Evolutionary conservation across 1,284 basidiomycete genomes (phyloP).

Genomic region (Abortiporus biennis): DNA sequence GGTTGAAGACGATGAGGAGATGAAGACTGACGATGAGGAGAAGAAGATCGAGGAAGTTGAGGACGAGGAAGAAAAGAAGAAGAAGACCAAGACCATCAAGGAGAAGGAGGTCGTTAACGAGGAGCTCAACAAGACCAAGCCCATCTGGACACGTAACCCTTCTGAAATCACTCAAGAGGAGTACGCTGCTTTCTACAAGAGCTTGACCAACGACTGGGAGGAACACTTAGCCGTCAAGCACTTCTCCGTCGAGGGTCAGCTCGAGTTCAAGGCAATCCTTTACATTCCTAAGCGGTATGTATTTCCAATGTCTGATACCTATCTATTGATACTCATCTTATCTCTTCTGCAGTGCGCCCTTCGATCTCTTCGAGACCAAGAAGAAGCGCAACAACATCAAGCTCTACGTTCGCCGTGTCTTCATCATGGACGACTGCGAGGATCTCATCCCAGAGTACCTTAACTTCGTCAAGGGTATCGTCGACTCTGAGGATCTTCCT

Average conservation of each 20-base stretch:
- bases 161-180: conserved; percentile 90
- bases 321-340: not conserved
- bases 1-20: conserved; percentile 85
- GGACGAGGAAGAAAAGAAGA: conserved; percentile 81
- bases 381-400: conserved; percentile 99
- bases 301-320: not conserved
- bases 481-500: conserved; percentile 99
- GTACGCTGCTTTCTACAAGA: conserved; percentile 99
- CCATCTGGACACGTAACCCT: conserved; percentile 99
- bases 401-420: conserved; percentile 99
- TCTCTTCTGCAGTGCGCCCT: conserved; percentile 67
- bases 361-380: conserved; percentile 99
- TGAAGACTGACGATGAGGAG: conserved; percentile 71
- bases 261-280: conserved; percentile 99
- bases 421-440: conserved; percentile 99
- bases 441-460: conserved; percentile 99
- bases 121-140: conserved; percentile 99
- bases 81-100: conserved; percentile 99
- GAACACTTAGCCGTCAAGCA: conserved; percentile 99
- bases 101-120: conserved; percentile 87
- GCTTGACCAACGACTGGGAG: conserved; percentile 99
- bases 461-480: conserved; percentile 99
- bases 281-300: conserved; percentile 91
- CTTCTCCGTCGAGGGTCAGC: conserved; percentile 99
- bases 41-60: conserved; percentile 77